Evolutionary conservation across 768 basidiomycete species (phyloP).

Genomic region (Tremella yokohamensis): DNA sequence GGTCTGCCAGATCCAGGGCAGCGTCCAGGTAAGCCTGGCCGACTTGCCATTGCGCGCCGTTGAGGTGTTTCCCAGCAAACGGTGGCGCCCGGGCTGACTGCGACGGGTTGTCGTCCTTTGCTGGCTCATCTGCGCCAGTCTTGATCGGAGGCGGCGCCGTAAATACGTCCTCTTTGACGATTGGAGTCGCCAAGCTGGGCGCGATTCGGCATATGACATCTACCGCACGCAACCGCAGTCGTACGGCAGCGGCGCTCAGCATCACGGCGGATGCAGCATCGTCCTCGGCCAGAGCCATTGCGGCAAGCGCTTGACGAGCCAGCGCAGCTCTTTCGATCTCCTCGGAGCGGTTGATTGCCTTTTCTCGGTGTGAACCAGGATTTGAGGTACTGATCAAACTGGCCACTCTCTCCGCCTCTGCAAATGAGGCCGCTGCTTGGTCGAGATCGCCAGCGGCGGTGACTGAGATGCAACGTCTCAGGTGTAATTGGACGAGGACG

Average conservation of each 20-base stretch:
- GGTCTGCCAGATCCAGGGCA: constrained; percentile 63
- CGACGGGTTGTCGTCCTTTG: constrained; percentile 20
- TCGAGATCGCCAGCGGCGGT: constrained; percentile 61
- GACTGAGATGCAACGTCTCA: constrained; percentile 66
- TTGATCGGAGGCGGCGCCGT: constrained; percentile 42
- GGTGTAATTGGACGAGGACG: constrained; percentile 58
- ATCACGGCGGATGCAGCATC: constrained; percentile 61
- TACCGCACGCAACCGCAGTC: constrained; percentile 75
- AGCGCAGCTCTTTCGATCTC: constrained; percentile 67
- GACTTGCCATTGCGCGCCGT: constrained; percentile 70
- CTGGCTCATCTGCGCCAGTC: constrained; percentile 38
- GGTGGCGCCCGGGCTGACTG: constrained; percentile 25
- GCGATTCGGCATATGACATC: constrained; percentile 64
- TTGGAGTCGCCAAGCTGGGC: neutral
- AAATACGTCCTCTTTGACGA: constrained; percentile 52
- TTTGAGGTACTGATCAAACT: neutral
- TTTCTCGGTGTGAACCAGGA: neutral
- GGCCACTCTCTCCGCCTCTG: neutral
- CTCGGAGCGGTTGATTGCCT: constrained; percentile 59
- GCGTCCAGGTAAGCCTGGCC: constrained; percentile 67
- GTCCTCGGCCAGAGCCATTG: constrained; percentile 67
- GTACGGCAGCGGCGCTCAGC: constrained; percentile 65
- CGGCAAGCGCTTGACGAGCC: constrained; percentile 66
- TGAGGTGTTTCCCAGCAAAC: constrained; percentile 53
- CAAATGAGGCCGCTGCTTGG: neutral